These are phyloP conservation scores for Huntiella savannae DNA, from an alignment of 2,329 filamentous ascomycete species.

Conservation along the genomic window DNA sequence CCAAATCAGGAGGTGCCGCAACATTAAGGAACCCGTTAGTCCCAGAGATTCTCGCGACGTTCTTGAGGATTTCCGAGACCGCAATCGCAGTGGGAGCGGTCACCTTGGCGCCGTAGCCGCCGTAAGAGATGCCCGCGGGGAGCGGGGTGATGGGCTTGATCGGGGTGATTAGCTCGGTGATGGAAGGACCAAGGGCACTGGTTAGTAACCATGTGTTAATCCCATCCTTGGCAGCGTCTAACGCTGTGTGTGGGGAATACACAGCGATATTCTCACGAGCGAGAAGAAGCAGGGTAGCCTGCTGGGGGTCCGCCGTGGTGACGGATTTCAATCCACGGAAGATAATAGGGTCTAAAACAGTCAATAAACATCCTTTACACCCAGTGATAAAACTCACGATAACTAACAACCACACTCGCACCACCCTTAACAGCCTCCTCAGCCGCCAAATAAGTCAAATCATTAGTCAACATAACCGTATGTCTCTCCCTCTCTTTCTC, in stretches of 20 bases:
- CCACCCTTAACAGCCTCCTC: conserved; percentile 68
- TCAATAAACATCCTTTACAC: neutral
- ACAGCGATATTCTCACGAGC: conserved; percentile 79
- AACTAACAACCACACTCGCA: conserved; percentile 68
- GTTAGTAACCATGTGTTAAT: conserved; percentile 91
- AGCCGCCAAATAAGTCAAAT: conserved; percentile 74
- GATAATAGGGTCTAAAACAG: conserved; percentile 66
- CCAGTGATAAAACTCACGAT: conserved; percentile 37
- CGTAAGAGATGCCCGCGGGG: conserved; percentile 25
- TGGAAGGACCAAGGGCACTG: conserved; percentile 44
- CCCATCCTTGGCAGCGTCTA: conserved; percentile 69
- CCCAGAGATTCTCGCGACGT: conserved; percentile 48
- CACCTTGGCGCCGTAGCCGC: conserved; percentile 35
- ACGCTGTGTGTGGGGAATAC: conserved; percentile 87
- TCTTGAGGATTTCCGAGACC: conserved; percentile 26
- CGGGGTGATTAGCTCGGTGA: conserved; percentile 16
- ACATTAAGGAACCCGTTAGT: conserved; percentile 37
- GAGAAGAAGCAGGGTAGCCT: conserved; percentile 64
- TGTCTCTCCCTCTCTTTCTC: conserved; percentile 16
- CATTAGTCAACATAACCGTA: conserved; percentile 50
- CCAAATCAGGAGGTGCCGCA: conserved; percentile 30
- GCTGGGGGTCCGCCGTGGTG: conserved; percentile 68
- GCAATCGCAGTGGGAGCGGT: conserved; percentile 21
- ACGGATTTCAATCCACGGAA: conserved; percentile 83
- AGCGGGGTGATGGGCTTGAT: conserved; percentile 25